Base-by-base conservation (phyloP, 192 early-diverging fungal genomes). In the Spizellomyces sp. region DNA sequence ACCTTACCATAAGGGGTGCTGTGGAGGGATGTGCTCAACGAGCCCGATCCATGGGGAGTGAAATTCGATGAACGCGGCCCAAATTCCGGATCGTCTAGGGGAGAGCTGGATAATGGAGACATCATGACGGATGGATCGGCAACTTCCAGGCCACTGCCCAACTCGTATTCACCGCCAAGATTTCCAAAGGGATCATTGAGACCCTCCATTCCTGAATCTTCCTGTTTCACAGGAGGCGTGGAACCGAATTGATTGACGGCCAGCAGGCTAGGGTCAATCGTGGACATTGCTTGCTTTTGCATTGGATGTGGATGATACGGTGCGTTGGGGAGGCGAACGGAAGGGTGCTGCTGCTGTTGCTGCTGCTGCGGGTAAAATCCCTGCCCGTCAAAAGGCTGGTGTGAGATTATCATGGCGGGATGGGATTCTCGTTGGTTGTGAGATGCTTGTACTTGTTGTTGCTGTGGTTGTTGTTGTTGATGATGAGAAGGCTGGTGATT, bases 341-440 rank as follows among this genome's bases (percentile, higher is more conserved):
- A 5, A 42, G 59, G 59, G 6, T 15, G 17, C 17, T 61, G 59
- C 59, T 61, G 59, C 69, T 54, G 64, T 41, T 82, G 77, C 66
- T 82, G 77, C 71, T 80, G 80, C 57, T 80, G 80, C 36, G 75
- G 77, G 75, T n/a, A 45, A 64, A 14, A 72, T 43, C 22, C 17
- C 8, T n/a, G 15, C 14, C 22, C 64, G 54, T 69, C 66, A 46
- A 55, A 55, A 6, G 66, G 47, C 45, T 75, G 73, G 66, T 75
- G 73, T 9, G 73, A 75, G 27, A 75, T 68, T 8, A 75, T 66
- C 66, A 75, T 67, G 22, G 65, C 66, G 8, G 57, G 66, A 45
- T 72, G 70, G 19, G 58, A 54, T 36, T 36, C 27, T 36, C 27
- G 27, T 36, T 36, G 27, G 27, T 36, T 36, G 27, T 36, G 27